Base-by-base conservation (phyloP, 208 protist species). In the Wallacemonas sp. region DNA sequence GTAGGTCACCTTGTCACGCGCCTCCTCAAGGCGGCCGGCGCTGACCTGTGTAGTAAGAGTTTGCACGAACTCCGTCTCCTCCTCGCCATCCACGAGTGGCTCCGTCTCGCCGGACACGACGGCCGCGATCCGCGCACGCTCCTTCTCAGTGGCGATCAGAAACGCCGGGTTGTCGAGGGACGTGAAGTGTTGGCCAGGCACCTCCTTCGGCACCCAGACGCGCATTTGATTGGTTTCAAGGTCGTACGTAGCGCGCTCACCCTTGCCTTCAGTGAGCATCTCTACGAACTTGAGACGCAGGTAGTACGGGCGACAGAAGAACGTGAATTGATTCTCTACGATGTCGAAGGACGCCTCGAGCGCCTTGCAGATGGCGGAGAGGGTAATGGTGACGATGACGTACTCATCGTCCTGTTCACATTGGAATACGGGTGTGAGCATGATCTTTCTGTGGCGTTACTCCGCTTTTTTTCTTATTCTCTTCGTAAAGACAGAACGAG, bases 221-320 rank as follows among this genome's bases (percentile, higher is more conserved):
- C 72, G 88, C 17, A 97, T 59, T 4, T 73, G 62, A 48, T 88
- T 83, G 13, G 54, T 76, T 48, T 93, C 90, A 21, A 94, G 34
- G 58, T 94, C 81, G 64, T 91, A 97, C 19, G 85, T 84, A 4
- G 87, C 88, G 2, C 76, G 62, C 74, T 91, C 85, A 1, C 83
- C 80, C 27, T 63, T 79, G n/a, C 79, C 85, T 60, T 96, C 93
- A 30, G 68, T 36, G 64, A 95, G 76, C 42, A 37, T 44, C 55
- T 97, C 81, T 53, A 88, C 73, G 68, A 97, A 97, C 41, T 68
- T 82, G 17, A 97, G 78, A 17, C 90, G 76, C 15, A 97, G 75
- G 46, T 96, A 97, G 67, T 96, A 97, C 6, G 93, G 93, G 5
- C 71, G 69, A 54, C 86, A 92, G 72, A 92, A 79, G 60, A 97